phyloP scores from a whole-genome alignment of 139 green algal genomes.

The Penium margaritaceum region DNA sequence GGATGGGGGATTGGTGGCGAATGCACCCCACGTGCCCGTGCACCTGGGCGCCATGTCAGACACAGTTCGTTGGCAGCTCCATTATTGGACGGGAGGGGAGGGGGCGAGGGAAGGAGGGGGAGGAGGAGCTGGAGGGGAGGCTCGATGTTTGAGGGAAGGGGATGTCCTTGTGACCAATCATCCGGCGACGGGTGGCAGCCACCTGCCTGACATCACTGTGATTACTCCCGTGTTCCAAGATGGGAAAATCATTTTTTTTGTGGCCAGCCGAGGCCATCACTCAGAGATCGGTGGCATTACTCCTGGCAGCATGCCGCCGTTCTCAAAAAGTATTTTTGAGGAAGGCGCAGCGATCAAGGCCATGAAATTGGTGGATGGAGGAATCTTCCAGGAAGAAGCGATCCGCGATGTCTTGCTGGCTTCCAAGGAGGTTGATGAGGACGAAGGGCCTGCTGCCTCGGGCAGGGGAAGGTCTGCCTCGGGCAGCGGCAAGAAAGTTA shows the following conservation, averaged over 20 bases:
- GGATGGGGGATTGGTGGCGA: constrained; percentile 85
- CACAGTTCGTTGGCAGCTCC: constrained; percentile 81
- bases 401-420: constrained; percentile 70
- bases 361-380: constrained; percentile 80
- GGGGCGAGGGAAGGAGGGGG: not conserved
- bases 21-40: constrained; percentile 92
- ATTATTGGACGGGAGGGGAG: constrained; percentile 28
- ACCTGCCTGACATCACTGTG: constrained; percentile 97
- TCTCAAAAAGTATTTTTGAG: constrained; percentile 69
- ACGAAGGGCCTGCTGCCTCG: not conserved
- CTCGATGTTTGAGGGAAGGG: constrained; percentile 52
- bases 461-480: constrained; percentile 35
- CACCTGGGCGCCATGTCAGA: constrained; percentile 93
- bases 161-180: constrained; percentile 93
- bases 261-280: constrained; percentile 78
- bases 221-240: constrained; percentile 72
- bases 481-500: constrained; percentile 70
- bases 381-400: constrained; percentile 67
- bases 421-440: not conserved
- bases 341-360: constrained; percentile 86
- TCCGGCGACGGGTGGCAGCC: constrained; percentile 79
- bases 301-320: constrained; percentile 86
- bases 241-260: constrained; percentile 82
- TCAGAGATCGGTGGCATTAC: constrained; percentile 85
- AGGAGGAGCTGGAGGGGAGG: not conserved